Conservation (phyloP, 1,284 basidiomycete species). For the Cystobasidium slooffiae region DNA sequence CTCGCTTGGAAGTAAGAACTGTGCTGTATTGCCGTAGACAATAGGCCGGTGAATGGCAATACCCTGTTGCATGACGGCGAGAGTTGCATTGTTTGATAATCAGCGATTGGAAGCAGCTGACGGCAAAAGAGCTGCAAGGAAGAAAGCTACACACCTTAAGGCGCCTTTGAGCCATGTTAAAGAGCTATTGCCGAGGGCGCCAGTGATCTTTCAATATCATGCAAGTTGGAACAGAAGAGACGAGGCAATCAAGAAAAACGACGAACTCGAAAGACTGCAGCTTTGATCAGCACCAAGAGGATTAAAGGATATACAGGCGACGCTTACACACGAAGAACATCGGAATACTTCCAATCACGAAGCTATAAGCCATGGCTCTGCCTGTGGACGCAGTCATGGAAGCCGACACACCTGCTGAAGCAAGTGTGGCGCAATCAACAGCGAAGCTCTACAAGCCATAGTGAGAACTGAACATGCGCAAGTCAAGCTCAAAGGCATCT, state of each 20-base stretch:
- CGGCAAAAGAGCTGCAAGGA: neutral
- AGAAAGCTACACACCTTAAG: slow-evolving; percentile 27
- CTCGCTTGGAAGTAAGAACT: slow-evolving; percentile 77
- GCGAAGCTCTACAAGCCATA: slow-evolving; percentile 40
- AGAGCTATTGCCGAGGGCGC: neutral
- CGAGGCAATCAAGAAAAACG: neutral
- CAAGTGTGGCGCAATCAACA: slow-evolving; percentile 9
- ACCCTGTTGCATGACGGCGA: slow-evolving; percentile 64
- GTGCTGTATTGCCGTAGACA: slow-evolving; percentile 94
- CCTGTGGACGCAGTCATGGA: neutral
- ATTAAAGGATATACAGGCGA: no score
- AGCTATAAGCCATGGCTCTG: neutral
- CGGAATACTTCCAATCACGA: neutral
- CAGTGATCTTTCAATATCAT: neutral
- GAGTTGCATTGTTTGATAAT: neutral
- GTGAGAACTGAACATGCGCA: neutral
- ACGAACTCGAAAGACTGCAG: no score
- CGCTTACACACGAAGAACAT: no score
- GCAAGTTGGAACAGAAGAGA: no score
- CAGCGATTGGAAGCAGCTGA: neutral
- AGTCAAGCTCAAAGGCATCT: neutral
- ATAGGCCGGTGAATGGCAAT: slow-evolving; percentile 86
- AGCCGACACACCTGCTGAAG: slow-evolving; percentile 6
- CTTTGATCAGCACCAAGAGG: neutral
- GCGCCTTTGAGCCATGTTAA: slow-evolving; percentile 37